A percentile compares a stretch with the other conserved stretches of the same genome.
Evolutionary conservation across 2,329 filamentous ascomycete species (phyloP).

Genomic region (Ascocoryne sarcoides): DNA sequence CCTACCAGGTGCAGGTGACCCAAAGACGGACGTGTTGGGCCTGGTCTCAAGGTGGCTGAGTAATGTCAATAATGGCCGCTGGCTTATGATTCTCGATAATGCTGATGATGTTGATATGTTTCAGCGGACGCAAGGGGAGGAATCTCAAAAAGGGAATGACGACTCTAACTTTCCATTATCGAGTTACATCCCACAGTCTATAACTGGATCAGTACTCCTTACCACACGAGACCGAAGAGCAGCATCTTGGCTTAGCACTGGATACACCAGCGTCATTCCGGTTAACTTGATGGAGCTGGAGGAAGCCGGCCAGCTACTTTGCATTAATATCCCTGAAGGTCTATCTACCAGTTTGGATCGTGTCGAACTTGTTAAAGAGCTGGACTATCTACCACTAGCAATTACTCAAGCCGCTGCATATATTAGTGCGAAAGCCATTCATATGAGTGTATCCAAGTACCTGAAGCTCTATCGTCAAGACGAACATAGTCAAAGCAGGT

Average conservation of each 20-base stretch:
- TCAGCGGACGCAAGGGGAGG: constrained; percentile 1
- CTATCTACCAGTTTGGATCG: constrained; percentile 2
- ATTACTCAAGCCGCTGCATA: constrained; percentile 25
- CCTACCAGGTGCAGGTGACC: constrained; percentile 10
- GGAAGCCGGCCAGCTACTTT: constrained; percentile 8
- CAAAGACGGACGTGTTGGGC: constrained; percentile 12
- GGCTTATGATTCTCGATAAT: constrained; percentile 21
- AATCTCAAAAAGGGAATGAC: neutral
- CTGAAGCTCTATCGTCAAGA: constrained; percentile 30
- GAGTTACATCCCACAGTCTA: constrained; percentile 10
- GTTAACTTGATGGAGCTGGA: constrained; percentile 7
- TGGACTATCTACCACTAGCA: constrained; percentile 25
- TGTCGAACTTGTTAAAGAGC: constrained; percentile 14
- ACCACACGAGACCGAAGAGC: constrained; percentile 9
- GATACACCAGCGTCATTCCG: constrained; percentile 5
- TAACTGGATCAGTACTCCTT: constrained; percentile 11
- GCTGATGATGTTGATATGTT: constrained; percentile 14
- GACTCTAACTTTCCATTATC: constrained; percentile 2
- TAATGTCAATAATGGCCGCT: constrained; percentile 9
- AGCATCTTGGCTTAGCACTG: constrained; percentile 7
- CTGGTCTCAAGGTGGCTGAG: constrained; percentile 15
- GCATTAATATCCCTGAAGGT: constrained; percentile 6
- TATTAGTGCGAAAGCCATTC: constrained; percentile 17
- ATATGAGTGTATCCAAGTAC: constrained; percentile 31
- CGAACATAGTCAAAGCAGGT: constrained; percentile 22